Base-by-base conservation (phyloP, 2,329 filamentous ascomycete species). In the Chaetomium sp. region DNA sequence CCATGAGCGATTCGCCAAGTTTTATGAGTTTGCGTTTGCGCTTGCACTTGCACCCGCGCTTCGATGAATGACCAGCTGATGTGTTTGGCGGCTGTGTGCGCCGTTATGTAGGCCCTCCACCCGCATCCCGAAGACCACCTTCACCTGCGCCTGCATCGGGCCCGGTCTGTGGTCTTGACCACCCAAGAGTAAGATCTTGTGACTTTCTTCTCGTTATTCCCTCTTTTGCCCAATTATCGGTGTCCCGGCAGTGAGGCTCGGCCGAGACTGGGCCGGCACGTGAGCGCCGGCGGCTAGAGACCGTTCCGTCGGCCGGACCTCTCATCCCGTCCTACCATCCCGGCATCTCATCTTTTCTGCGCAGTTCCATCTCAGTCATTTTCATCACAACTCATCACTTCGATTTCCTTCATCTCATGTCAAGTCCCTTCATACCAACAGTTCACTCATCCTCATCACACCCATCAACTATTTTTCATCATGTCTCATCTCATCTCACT, bases 101-200 rank as follows among this genome's bases (percentile, higher is more conserved):
- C 27, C 52, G 43, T 45, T 50, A n/a, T 52, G 41, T 46, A 65
- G 70, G 68, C 70, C 14, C 60, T 71, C 41, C 63, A 71, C 10
- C 66, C 66, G 8, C 52, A 87, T 67, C 86, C 85, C 42, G 82
- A 85, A 69, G 85, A 91, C 68, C 81, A 81, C 60, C 88, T 95
- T 68, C 88, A 83, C 61, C 78, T 95, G 50, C 88, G 91, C 59
- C 77, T 88, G 61, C 91, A 96, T 73, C 85, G 91, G 53, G 91
- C 91, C 45, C 84, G 88, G 59, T 91, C 88, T 32, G 87, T 95
- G 36, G 77, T 94, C 32, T 79, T 96, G 58, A 95, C 90, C 4
- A 78, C 84, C 32, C 79, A 87, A 64, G 92, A 96, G 79, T 82
- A 69, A 72, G 78, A 12, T 40, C 37, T 40, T 40, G 37, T 9